These are phyloP conservation scores for Dactylellina drechsleri DNA, from an alignment of 2,329 filamentous ascomycete species.

Conservation along the genomic window DNA sequence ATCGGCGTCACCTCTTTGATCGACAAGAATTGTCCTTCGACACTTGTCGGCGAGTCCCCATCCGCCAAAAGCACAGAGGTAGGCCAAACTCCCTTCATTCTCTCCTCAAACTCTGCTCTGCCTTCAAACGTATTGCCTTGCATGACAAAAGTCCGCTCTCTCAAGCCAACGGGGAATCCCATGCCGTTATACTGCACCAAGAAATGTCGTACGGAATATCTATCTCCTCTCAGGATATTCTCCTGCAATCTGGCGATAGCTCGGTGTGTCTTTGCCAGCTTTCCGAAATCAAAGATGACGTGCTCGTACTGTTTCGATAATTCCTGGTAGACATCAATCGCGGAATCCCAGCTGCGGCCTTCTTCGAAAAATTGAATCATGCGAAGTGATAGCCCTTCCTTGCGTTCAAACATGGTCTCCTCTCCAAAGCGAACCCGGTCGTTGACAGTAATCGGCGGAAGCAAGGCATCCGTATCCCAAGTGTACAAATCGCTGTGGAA, in stretches of 20 bases:
- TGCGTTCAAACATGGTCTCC: conserved; percentile 89
- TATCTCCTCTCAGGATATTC: conserved; percentile 82
- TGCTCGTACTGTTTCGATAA: conserved; percentile 90
- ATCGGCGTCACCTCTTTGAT: conserved; percentile 83
- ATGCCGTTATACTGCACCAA: conserved; percentile 88
- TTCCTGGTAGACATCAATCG: conserved; percentile 87
- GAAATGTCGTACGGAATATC: conserved; percentile 84
- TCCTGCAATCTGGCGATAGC: conserved; percentile 95
- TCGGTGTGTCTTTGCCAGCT: conserved; percentile 86
- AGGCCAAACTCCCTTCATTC: conserved; percentile 90
- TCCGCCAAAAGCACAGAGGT: conserved; percentile 80
- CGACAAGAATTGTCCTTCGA: conserved; percentile 90
- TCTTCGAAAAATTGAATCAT: conserved; percentile 97
- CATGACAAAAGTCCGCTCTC: conserved; percentile 93
- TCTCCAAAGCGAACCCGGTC: conserved; percentile 76
- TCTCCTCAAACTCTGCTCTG: conserved; percentile 83
- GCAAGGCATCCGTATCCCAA: conserved; percentile 71
- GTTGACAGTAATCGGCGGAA: conserved; percentile 63
- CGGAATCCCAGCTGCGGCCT: conserved; percentile 91
- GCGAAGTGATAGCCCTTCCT: conserved; percentile 89
- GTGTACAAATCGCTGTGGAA: conserved; percentile 92
- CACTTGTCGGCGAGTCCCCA: conserved; percentile 75
- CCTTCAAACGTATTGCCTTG: conserved; percentile 82
- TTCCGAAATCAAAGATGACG: conserved; percentile 88
- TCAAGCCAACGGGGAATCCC: conserved; percentile 80